Conservation (phyloP, 1,284 basidiomycete genomes). For the Exobasidium rhododendri region DNA sequence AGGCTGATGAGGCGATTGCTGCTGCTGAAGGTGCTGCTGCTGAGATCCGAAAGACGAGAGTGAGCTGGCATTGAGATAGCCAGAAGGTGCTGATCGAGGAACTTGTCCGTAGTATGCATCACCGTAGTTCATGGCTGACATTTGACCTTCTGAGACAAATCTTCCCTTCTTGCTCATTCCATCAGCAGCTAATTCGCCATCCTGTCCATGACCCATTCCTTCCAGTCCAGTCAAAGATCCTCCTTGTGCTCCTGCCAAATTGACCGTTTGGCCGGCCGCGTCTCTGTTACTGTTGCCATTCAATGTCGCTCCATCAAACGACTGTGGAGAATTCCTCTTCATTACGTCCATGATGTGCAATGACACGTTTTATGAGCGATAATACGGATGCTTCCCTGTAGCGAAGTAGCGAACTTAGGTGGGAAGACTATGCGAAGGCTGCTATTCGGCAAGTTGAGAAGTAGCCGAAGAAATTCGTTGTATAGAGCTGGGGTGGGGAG, state of each 20-base stretch:
- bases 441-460: no score
- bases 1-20: background rate
- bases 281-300: background rate
- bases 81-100: background rate
- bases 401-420: no score
- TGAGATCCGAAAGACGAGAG: background rate
- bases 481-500: no score
- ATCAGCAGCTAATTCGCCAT: slow-evolving; percentile 6
- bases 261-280: slow-evolving; percentile 14
- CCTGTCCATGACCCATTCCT: slow-evolving; percentile 3
- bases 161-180: slow-evolving; percentile 35
- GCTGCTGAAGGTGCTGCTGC: background rate
- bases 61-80: background rate
- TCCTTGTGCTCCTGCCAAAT: slow-evolving; percentile 19
- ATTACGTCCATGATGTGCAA: slow-evolving; percentile 25
- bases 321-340: slow-evolving; percentile 38
- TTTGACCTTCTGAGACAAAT: slow-evolving; percentile 42
- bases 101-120: background rate
- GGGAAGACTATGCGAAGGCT: no score
- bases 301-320: slow-evolving; percentile 21
- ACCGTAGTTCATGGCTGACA: slow-evolving; percentile 4
- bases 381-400: no score
- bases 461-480: no score
- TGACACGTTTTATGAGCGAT: background rate
- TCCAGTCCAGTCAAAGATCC: slow-evolving; percentile 19